Conservation (phyloP, 306 rosid species). For the Inga laurina region DNA sequence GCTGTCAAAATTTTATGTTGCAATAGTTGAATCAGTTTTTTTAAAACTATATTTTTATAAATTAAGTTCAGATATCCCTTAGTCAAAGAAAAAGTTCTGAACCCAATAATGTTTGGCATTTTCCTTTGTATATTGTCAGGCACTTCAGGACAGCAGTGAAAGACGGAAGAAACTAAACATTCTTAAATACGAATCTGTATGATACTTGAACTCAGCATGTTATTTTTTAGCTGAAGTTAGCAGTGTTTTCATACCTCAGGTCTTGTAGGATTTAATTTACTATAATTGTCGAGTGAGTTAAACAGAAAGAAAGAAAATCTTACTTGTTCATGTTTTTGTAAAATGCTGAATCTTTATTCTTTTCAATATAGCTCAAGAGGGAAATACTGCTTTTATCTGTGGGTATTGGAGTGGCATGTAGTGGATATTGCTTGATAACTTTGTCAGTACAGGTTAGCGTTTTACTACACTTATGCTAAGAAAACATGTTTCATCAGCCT, state of each 20-base stretch:
- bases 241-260: conserved; percentile 6
- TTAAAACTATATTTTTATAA: no score
- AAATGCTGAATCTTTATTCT: conserved; percentile 32
- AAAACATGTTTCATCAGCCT: conserved; percentile 1
- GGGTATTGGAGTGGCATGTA: conserved; percentile 80
- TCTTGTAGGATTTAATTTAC: conserved; percentile 24
- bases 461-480: neutral
- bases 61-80: conserved; percentile 19
- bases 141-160: conserved; percentile 63
- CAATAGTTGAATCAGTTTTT: neutral
- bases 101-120: conserved; percentile 11
- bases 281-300: conserved; percentile 4
- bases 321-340: conserved; percentile 7
- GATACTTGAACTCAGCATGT: conserved; percentile 55
- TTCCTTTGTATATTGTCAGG: conserved; percentile 44
- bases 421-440: conserved; percentile 73
- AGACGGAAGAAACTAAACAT: conserved; percentile 76
- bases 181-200: conserved; percentile 94
- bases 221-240: conserved; percentile 42
- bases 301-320: neutral
- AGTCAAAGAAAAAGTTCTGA: conserved; percentile 1
- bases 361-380: conserved; percentile 77
- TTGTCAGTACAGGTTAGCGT: conserved; percentile 80
- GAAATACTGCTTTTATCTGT: conserved; percentile 76
- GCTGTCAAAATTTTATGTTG: conserved; percentile 16